A percentile compares a stretch with the other conserved stretches of the same genome.
Conservation (phyloP, 768 basidiomycete genomes). For the Tulasnella sp. region DNA sequence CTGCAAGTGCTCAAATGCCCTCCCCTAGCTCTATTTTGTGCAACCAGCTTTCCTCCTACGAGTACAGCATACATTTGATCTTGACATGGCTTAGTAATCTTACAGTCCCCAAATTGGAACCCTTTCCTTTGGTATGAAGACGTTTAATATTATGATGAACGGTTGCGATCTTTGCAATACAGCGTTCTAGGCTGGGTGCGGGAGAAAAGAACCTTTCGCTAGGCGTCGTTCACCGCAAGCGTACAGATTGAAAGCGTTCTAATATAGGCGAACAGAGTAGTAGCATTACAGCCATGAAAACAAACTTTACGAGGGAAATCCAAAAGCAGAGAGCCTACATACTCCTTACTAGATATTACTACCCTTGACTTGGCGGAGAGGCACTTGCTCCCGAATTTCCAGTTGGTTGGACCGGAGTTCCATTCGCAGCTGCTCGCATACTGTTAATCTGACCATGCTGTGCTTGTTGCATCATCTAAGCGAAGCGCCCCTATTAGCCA, state of each 20-base stretch:
- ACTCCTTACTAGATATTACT: neutral
- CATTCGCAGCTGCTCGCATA: neutral
- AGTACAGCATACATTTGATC: neutral
- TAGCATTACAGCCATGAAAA: too few species aligned
- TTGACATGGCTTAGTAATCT: neutral
- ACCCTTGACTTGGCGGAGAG: too few species aligned
- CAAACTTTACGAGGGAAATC: too few species aligned
- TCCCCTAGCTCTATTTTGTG: neutral
- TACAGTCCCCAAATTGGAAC: neutral
- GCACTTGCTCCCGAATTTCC: neutral
- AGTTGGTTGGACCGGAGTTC: neutral
- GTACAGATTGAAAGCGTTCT: too few species aligned
- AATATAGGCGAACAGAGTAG: too few species aligned
- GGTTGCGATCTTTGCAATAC: too few species aligned
- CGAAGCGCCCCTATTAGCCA: neutral
- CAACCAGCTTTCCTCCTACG: neutral
- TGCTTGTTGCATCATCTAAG: conserved; percentile 16
- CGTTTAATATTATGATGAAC: too few species aligned
- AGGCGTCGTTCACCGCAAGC: too few species aligned
- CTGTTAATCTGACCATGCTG: neutral
- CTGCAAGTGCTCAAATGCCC: neutral
- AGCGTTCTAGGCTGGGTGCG: too few species aligned
- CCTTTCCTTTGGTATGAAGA: too few species aligned
- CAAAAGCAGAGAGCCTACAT: too few species aligned
- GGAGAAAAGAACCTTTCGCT: too few species aligned